phyloP scores from a whole-genome alignment of 106 monocot genomes.

The Ottelia alismoides region DNA sequence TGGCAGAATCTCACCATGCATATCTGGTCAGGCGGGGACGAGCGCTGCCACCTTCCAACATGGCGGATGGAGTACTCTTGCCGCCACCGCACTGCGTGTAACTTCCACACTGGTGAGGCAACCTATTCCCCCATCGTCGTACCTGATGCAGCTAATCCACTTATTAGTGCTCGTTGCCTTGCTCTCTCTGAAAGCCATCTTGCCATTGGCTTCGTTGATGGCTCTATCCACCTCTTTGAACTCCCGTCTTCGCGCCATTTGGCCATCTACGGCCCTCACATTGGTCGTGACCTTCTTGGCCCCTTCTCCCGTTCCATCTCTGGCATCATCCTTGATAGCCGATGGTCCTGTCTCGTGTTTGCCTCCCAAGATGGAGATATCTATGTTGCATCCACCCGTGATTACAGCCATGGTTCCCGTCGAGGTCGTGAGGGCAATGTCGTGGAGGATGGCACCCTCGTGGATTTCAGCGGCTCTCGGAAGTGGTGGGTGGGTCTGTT shows the following conservation, averaged over 20 bases:
- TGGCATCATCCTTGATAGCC: slow-evolving; percentile 19
- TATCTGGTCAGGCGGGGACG: slow-evolving; percentile 23
- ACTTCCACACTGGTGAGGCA: slow-evolving; percentile 35
- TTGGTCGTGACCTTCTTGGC: slow-evolving; percentile 30
- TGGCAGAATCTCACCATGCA: slow-evolving; percentile 34
- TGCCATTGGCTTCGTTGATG: slow-evolving; percentile 42
- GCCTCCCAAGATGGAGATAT: slow-evolving; percentile 43
- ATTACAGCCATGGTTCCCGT: slow-evolving; percentile 3
- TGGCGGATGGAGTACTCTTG: slow-evolving; percentile 47
- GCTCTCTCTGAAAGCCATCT: slow-evolving; percentile 33
- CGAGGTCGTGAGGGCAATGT: slow-evolving; percentile 28
- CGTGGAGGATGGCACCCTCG: slow-evolving; percentile 43
- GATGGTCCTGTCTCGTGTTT: slow-evolving; percentile 19
- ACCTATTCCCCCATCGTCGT: slow-evolving; percentile 17
- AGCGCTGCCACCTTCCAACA: slow-evolving; percentile 5
- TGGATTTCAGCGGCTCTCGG: slow-evolving; percentile 29
- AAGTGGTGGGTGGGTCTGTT: slow-evolving; percentile 46
- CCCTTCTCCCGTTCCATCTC: slow-evolving; percentile 39
- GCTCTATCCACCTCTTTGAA: slow-evolving; percentile 35
- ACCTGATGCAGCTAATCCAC: slow-evolving; percentile 1
- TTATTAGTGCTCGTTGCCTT: slow-evolving; percentile 26
- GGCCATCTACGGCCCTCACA: slow-evolving; percentile 20
- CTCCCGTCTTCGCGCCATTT: slow-evolving; percentile 9
- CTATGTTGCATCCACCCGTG: slow-evolving; percentile 17
- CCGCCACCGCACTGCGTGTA: slow-evolving; percentile 42